phyloP scores from a whole-genome alignment of 257 asterid genomes.

The Rehmannia glutinosa region DNA sequence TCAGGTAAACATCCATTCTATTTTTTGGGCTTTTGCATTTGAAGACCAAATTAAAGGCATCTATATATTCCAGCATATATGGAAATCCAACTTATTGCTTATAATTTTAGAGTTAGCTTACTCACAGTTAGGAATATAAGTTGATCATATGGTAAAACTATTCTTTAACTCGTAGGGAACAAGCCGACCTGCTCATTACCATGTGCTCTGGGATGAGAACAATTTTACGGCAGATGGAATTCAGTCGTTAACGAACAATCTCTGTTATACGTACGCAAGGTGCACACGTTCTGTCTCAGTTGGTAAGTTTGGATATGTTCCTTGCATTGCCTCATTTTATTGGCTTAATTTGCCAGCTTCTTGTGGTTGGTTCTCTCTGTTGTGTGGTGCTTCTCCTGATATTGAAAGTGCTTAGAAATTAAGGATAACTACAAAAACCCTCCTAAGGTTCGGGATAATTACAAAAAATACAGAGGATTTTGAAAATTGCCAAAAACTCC shows the following conservation, averaged over 20 bases:
- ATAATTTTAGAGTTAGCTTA: no score
- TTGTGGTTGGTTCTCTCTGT: no score
- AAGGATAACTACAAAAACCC: no score
- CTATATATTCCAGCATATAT: not conserved
- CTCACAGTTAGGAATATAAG: not conserved
- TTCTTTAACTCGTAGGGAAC: slow-evolving; percentile 59
- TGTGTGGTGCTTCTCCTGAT: no score
- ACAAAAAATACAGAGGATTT: no score
- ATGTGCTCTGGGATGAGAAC: slow-evolving; percentile 97
- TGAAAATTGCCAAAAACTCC: no score
- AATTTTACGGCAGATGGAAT: slow-evolving; percentile 95
- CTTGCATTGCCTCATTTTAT: no score
- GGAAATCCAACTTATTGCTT: no score
- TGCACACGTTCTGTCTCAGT: slow-evolving; percentile 98
- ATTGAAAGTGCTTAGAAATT: no score
- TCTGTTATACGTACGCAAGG: slow-evolving; percentile 93
- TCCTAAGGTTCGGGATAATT: no score
- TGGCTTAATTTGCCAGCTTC: no score
- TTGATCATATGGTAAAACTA: not conserved
- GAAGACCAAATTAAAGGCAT: no score
- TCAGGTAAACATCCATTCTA: slow-evolving; percentile 47
- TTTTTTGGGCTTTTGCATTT: not conserved
- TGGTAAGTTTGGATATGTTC: slow-evolving; percentile 51
- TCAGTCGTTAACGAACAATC: slow-evolving; percentile 91
- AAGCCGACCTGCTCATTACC: slow-evolving; percentile 98